Evolutionary conservation across 2,329 filamentous ascomycete species (phyloP), one percentile per base, ranked within the genome.

Genomic region (Pseudogymnoascus sp.): DNA sequence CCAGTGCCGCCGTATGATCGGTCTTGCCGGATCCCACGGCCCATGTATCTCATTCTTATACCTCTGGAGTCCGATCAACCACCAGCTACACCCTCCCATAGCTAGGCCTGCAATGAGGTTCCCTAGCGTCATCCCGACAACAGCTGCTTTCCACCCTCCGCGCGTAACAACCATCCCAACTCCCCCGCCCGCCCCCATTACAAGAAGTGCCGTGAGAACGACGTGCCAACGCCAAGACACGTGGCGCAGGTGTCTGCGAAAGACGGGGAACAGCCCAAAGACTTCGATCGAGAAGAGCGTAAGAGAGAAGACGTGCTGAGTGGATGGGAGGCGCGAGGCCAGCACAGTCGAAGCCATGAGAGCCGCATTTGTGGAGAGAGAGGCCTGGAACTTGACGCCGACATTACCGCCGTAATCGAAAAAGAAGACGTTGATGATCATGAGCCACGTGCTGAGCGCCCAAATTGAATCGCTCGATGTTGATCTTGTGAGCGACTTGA

Each of bases 1-100:
- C 68, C 69, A 72, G 29, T 68, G 65, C 64, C 87, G 87, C 71
- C 91, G 85, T 65, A 94, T 92, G 62, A 94, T 84, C 8, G 94
- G 94, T 72, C 92, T 82, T 5, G 94, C 94, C 18, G 93, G 92
- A 77, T 99, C 94, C 94, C 94, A 99, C 1, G 94, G 94, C 45
- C 94, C 94, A 71, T 92, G 90, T 67, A 99, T 97, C 76, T 97
- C 94, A 73, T 97, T 97, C 80, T 99, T 99, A 76, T 97, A 99
- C 77, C 96, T 93, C 76, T 99, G 94, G 74, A 99, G 75, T 7
- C 92, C 90, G 71, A 99, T 97, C 65, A 99, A 77, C 92, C 94
- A 97, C 93, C 92, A 97, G 72, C 91, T 96, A 73, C 92, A 97
- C 10, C 92, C 88, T 1, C 93, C 94, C 85, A 97, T 96, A 1